These are phyloP conservation scores for Santalum album DNA, from an alignment of 164 flowering plant genomes.

Conservation along the genomic window DNA sequence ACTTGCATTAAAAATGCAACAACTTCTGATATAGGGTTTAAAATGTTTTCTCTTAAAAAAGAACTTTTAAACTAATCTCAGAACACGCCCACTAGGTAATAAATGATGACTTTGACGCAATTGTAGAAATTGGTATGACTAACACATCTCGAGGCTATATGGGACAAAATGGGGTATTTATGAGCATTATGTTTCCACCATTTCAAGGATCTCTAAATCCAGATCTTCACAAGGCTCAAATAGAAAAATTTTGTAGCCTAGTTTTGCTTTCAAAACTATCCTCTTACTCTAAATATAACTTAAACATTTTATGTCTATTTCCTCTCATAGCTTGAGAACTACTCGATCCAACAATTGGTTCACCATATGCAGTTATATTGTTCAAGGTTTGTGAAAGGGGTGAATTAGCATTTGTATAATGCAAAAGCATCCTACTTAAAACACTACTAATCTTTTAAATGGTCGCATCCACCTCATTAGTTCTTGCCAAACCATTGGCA, in stretches of 20 bases:
- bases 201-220: not conserved
- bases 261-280: not conserved
- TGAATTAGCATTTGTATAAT: no score
- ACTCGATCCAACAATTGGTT: no score
- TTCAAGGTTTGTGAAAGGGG: no score
- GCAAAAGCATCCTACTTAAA: no score
- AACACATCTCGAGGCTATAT: not conserved
- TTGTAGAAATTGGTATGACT: not conserved
- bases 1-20: no score
- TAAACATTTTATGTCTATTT: not conserved
- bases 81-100: not conserved
- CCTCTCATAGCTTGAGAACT: no score
- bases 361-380: no score
- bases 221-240: not conserved
- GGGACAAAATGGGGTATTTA: not conserved
- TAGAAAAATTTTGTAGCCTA: not conserved
- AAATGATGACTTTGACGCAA: not conserved
- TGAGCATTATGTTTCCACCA: not conserved
- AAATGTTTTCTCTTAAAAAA: no score
- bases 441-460: not conserved
- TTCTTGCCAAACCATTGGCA: no score
- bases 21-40: no score
- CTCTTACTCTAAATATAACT: not conserved
- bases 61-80: not conserved
- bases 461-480: not conserved